Evolutionary conservation across 2,329 filamentous ascomycete genomes (phyloP).

Genomic region (Capronia americana): DNA sequence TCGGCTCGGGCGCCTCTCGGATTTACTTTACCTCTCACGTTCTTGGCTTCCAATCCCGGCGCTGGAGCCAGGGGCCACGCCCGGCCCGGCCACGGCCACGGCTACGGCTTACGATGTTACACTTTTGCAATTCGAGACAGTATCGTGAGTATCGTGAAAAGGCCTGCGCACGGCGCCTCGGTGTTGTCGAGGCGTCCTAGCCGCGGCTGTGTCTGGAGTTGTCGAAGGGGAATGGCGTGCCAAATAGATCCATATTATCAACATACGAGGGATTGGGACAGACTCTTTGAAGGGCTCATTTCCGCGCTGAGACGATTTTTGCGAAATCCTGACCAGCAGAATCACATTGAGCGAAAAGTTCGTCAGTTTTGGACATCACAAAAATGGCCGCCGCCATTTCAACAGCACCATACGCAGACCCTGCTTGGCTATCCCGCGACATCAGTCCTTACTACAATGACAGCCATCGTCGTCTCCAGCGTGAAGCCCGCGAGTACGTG

Average conservation of each 20-base stretch:
- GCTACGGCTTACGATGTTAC: neutral
- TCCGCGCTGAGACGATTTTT: neutral
- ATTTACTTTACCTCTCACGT: neutral
- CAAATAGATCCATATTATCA: neutral
- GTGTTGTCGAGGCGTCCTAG: neutral
- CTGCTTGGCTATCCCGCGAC: conserved; percentile 55
- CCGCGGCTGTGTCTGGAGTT: neutral
- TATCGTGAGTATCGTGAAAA: neutral
- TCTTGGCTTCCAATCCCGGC: neutral
- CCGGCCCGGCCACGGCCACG: too few relatives aligned
- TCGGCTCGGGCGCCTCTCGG: neutral
- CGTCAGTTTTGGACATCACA: neutral
- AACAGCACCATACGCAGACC: conserved; percentile 45
- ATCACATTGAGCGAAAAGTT: neutral
- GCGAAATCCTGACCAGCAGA: too few relatives aligned
- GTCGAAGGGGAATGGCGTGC: neutral
- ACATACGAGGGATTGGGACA: neutral
- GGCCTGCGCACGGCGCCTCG: neutral
- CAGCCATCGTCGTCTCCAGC: conserved; percentile 65
- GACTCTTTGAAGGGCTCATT: neutral
- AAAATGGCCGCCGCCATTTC: conserved; percentile 7
- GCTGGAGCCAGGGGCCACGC: too few relatives aligned
- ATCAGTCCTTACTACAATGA: conserved; percentile 66
- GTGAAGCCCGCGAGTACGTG: conserved; percentile 64
- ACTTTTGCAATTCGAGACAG: neutral